Conservation (phyloP, 2,329 filamentous ascomycete genomes). For the Tolypocladium inflatum region DNA sequence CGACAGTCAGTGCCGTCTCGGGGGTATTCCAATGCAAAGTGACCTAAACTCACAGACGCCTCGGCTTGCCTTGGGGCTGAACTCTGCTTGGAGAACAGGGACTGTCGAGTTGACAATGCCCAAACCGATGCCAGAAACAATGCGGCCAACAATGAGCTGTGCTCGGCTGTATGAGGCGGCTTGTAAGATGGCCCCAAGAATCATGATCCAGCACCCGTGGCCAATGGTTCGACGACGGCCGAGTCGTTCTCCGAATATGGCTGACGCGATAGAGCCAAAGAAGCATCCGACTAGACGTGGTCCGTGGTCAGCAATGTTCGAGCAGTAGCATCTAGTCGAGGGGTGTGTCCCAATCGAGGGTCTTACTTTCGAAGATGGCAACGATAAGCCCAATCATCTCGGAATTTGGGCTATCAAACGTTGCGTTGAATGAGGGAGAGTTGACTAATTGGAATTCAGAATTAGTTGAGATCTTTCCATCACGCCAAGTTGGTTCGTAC, state of each 20-base stretch:
- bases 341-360: background rate
- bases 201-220: conserved; percentile 31
- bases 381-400: conserved; percentile 36
- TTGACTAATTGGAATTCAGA: conserved; percentile 21
- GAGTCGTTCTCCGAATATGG: conserved; percentile 28
- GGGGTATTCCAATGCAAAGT: background rate
- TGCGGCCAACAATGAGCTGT: conserved; percentile 34
- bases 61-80: conserved; percentile 26
- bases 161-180: conserved; percentile 30
- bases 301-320: background rate
- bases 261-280: conserved; percentile 12
- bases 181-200: conserved; percentile 35
- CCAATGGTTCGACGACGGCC: conserved; percentile 33
- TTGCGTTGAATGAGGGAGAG: conserved; percentile 26
- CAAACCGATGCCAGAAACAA: conserved; percentile 36
- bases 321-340: background rate
- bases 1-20: background rate
- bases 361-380: conserved; percentile 30
- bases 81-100: conserved; percentile 34
- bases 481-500: conserved; percentile 3
- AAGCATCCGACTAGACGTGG: conserved; percentile 16
- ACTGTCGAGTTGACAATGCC: conserved; percentile 35
- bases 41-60: conserved; percentile 16
- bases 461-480: background rate
- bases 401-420: conserved; percentile 27